Percentiles rank a stretch among this genome's conserved stretches.
Conservation (phyloP, 2,329 filamentous ascomycete species). For the Xylaria sp. region DNA sequence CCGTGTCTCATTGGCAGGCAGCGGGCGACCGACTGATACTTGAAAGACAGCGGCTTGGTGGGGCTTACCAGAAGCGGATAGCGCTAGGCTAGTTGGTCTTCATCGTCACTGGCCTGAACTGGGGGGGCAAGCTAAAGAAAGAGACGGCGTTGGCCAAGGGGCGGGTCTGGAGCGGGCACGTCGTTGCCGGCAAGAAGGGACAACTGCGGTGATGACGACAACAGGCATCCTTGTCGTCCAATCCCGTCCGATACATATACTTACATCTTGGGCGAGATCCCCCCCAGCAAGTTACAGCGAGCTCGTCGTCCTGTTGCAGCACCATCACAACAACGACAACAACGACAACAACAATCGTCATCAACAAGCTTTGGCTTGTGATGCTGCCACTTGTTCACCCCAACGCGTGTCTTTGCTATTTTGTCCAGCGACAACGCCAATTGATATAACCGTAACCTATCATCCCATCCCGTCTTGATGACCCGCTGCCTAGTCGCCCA, state of each 20-base stretch:
- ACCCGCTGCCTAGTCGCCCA: background rate
- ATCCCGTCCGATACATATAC: conserved; percentile 4
- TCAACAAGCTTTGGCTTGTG: conserved; percentile 19
- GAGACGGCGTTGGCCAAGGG: background rate
- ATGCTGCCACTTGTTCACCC: conserved; percentile 33
- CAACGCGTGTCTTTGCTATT: background rate
- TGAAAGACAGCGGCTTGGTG: background rate
- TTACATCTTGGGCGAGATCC: conserved; percentile 2
- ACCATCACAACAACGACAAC: conserved; percentile 13
- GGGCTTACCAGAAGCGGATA: conserved; percentile 28
- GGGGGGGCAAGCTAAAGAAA: conserved; percentile 5
- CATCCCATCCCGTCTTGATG: conserved; percentile 7
- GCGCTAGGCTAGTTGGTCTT: background rate
- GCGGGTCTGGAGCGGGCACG: too few species aligned
- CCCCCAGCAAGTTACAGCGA: background rate
- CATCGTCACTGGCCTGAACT: conserved; percentile 14
- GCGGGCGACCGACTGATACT: background rate
- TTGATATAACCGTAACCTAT: conserved; percentile 4
- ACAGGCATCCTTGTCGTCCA: conserved; percentile 15
- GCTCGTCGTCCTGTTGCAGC: background rate
- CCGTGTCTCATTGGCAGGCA: conserved; percentile 18
- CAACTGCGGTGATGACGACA: conserved; percentile 34
- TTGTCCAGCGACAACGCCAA: background rate
- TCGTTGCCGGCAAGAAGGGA: conserved; percentile 11
- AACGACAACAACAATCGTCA: too few species aligned